phyloP scores from a whole-genome alignment of 1,284 basidiomycete species.

The Cutaneotrichosporon dermatis region DNA sequence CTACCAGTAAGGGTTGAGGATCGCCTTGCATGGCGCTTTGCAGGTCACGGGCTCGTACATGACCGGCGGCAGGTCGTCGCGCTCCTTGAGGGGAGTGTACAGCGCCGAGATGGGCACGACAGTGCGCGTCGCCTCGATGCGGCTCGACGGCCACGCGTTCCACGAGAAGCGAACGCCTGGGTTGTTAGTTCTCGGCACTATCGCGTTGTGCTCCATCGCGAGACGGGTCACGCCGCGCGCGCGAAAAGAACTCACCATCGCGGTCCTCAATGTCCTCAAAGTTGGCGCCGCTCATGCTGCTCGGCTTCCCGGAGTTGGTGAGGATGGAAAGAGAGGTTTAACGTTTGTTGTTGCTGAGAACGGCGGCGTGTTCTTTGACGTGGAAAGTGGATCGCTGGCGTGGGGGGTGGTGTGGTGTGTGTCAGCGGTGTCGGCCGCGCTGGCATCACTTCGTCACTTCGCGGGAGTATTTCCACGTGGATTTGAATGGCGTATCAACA shows the following conservation, averaged over 20 bases:
- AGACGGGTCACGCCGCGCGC: not conserved
- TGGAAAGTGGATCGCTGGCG: not conserved
- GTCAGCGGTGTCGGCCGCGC: not conserved
- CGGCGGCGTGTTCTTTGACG: not conserved
- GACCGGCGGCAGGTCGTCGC: conserved; percentile 93
- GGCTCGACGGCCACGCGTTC: conserved; percentile 98
- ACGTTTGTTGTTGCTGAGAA: not conserved
- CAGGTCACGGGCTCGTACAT: conserved; percentile 98
- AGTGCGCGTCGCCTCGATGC: conserved; percentile 94
- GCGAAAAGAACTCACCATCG: conserved; percentile 53
- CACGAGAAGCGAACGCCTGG: conserved; percentile 85
- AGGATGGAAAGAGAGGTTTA: not conserved
- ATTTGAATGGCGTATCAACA: too few species aligned
- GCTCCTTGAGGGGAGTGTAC: conserved; percentile 93
- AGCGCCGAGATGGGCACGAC: conserved; percentile 96
- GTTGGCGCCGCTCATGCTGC: conserved; percentile 42
- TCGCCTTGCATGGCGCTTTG: conserved; percentile 94
- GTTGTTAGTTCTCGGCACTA: too few species aligned
- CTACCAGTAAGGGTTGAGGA: conserved; percentile 95
- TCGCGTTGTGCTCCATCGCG: not conserved
- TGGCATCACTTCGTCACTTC: not conserved
- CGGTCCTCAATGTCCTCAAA: conserved; percentile 59
- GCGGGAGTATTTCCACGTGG: too few species aligned
- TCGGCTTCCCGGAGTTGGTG: not conserved
- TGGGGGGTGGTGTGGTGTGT: too few species aligned